Base-by-base conservation (phyloP, 2,329 filamentous ascomycete genomes). In the Neonectria magnoliae region DNA sequence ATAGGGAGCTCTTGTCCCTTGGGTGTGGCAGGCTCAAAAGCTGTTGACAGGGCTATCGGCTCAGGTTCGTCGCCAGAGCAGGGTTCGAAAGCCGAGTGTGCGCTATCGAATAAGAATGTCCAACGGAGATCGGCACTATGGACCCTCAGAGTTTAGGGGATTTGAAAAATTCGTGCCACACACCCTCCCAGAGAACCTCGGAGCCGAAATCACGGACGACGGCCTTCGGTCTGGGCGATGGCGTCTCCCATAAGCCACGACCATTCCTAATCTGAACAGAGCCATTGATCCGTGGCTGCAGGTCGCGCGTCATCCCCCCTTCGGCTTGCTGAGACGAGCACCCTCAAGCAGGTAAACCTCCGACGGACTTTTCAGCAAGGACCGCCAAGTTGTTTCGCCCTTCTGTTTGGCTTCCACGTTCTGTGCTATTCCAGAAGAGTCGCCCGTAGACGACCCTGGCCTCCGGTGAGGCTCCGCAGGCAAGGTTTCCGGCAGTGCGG, bases 331-430 rank as follows among this genome's bases (percentile, higher is more conserved):
- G 31, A 54, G 57, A 45, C 51, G 58, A 60, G 50, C 29, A 20
- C 18, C 29, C 56, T 25, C 16, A 59, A 59, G 36, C 9, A 45
- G 51, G 6, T 47, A 53, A 72, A 65, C 33, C 51, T n/a, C 66
- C 66, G 63, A 60, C 68, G 69, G 67, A 53, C 47, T 64, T 69
- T 68, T 18, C n/a, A 16, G 47, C 48, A 53, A 45, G 54, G 57
- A 33, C 58, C 22, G 6, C n/a, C n/a, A 20, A 9, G 29, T 29
- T 54, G 31, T 38, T 16, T 36, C 33, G 16, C 38, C 27, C 51
- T 52, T 56, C 36, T 60, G 22, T n/a, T 29, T 38, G 52, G 47
- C 50, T 62, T 56, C 42, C 29, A 47, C 2, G 36, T 6, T n/a
- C 14, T 18, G 41, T 60, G 11, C 14, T 14, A 44, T 61, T 22